These are phyloP conservation scores for Penicillium pancosmium DNA, from an alignment of 495 filamentous ascomycete species.

Conservation along the genomic window DNA sequence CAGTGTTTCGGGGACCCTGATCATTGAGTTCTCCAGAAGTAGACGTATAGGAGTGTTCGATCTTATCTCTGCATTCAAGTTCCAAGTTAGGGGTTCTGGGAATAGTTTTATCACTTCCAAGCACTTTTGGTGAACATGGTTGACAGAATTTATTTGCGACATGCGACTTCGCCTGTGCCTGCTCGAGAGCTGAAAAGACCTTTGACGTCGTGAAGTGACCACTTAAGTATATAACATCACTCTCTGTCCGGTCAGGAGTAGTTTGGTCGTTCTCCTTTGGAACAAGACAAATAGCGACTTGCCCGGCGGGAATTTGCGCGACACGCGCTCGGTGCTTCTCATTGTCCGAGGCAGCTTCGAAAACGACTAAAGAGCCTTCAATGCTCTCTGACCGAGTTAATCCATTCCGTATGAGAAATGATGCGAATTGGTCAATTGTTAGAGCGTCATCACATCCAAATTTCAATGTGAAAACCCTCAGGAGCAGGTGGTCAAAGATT, in stretches of 20 bases:
- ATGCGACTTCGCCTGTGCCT: too few relatives aligned
- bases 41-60: too few relatives aligned
- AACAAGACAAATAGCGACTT: conserved; percentile 22
- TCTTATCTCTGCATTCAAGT: too few relatives aligned
- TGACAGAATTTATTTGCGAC: too few relatives aligned
- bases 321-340: conserved; percentile 11
- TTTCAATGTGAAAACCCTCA: background rate
- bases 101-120: too few relatives aligned
- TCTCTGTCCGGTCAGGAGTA: background rate
- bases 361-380: conserved; percentile 10
- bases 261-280: background rate
- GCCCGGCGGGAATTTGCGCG: conserved; percentile 2
- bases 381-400: background rate
- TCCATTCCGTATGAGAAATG: background rate
- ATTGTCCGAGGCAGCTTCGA: conserved; percentile 5
- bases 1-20: too few relatives aligned
- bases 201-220: background rate
- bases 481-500: background rate
- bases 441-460: background rate
- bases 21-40: too few relatives aligned
- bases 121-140: too few relatives aligned
- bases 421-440: background rate
- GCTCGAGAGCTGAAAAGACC: too few relatives aligned
- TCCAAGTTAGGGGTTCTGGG: too few relatives aligned
- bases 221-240: conserved; percentile 8